Base-by-base conservation (phyloP, 164 flowering plant genomes). In the Cinnamomum micranthum region DNA sequence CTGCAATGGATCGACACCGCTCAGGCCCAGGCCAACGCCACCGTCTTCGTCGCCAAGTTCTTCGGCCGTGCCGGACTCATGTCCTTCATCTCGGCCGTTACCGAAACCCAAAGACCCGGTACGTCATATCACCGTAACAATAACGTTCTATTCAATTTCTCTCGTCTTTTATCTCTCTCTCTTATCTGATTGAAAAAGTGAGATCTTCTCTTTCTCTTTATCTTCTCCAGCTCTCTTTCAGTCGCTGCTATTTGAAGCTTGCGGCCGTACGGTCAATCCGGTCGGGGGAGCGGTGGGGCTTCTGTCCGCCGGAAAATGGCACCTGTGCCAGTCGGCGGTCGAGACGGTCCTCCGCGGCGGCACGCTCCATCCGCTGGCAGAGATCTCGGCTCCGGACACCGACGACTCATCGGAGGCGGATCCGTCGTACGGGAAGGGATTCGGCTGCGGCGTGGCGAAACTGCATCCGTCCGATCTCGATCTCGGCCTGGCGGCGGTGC, bases 281-380 rank as follows among this genome's bases (percentile, higher is more conserved):
- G 93, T 93, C 71, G 84, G 79, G 75, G 98, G 98, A n/a, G 95
- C 92, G 2, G 90, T 89, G 28, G 98, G 98, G n/a, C 83, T 92
- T 2, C 82, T 93, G 0, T 87, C 90, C 88, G 85, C 89, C 0
- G 95, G 94, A 11, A 92, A 92, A 76, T 93, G 97, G 97, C 82
- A 83, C 77, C 80, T 88, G 58, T 92, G 98, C 72, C 92, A 92
- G 72, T 70, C 89, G 65, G 95, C 98, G 63, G 92, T 92, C 73
- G 92, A 89, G 68, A 84, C 92, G 2, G 89, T 93, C 25, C 88
- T 93, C 12, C 78, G 84, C 19, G 95, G 94, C 51, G 96, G 92
- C 62, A 50, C 82, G 28, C 71, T 88, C 60, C 73, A 77, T 51
- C 90, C 93, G 25, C 69, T 88, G 72, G 74, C 86, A 65, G 88